Conservation (phyloP, 305 asterid species). For the Fraxinus floribunda region DNA sequence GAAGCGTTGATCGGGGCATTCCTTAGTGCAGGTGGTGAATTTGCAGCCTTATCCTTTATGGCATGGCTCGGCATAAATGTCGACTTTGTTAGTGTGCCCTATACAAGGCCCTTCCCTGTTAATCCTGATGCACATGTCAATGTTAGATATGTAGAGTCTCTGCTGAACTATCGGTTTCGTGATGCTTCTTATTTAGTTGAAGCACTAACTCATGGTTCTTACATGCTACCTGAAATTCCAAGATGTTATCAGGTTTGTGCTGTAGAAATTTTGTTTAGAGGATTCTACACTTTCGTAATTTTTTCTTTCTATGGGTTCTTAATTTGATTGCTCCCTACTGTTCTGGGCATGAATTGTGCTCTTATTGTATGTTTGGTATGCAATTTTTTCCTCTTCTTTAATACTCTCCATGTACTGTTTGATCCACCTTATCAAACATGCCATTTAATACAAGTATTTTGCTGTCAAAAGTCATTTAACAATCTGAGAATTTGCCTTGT, state of each 20-base stretch:
- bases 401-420: neutral
- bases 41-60: constrained; percentile 67
- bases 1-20: constrained; percentile 88
- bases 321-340: neutral
- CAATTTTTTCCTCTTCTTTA: neutral
- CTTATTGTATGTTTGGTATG: neutral
- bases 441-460: neutral
- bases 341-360: neutral
- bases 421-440: neutral
- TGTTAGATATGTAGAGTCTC: constrained; percentile 43
- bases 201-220: constrained; percentile 86
- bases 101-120: constrained; percentile 34
- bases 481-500: neutral
- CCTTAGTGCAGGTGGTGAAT: constrained; percentile 66
- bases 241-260: constrained; percentile 74
- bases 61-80: constrained; percentile 64
- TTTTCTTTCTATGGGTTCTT: neutral
- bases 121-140: constrained; percentile 48
- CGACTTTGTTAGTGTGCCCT: constrained; percentile 42
- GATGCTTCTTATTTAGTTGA: constrained; percentile 76
- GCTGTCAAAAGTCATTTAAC: neutral
- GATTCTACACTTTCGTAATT: neutral
- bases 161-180: constrained; percentile 48
- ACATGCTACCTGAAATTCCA: constrained; percentile 75
- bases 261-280: neutral